Base-by-base conservation (phyloP, 306 rosid species). In the Sechiopsis laciniata region DNA sequence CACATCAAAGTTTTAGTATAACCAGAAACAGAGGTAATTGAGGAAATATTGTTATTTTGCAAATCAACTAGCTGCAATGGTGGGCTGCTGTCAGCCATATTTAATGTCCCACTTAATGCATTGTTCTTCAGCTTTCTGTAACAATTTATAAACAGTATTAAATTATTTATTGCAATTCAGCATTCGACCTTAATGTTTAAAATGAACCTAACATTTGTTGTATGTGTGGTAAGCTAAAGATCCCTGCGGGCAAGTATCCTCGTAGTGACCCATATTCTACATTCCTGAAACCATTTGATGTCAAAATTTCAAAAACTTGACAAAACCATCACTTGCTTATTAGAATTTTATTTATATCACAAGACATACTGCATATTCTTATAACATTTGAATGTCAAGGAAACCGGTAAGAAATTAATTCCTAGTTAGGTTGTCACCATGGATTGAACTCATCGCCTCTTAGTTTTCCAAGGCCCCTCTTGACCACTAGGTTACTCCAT, bases 161-260 rank as follows among this genome's bases (percentile, higher is more conserved):
- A 71, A 16, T 55, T 40, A 75, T 55, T 65, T 81, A 8, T 67
- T 46, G 42, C 29, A 52, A 72, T 48, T 61, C 26, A 16, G 21
- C 24, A 32, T 51, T 7, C 20, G 10, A 64, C 45, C 63, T 66
- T 73, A 17, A 9, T 75, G 48, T 32, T 52, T 19, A 72, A 55
- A 72, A 69, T 48, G 52, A 42, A 66, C 81, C 97, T 84, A 89
- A 94, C 99, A 94, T 87, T 94, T 88, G 97, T 74, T 94, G 92
- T 76, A 94, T 81, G 63, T 84, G 88, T 71, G 88, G 82, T 76
- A 78, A 78, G 89, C 85, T 76, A 84, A 94, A 91, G 71, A 94
- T 77, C 66, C 83, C 78, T 17, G 84, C 76, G 17, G 99, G 99
- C 48, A 94, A 76, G 53, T 75, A 51, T 51, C 99, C 99, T 78